Conservation (phyloP, 805 yeast species). For the Saccharomycodes ludwigii region DNA sequence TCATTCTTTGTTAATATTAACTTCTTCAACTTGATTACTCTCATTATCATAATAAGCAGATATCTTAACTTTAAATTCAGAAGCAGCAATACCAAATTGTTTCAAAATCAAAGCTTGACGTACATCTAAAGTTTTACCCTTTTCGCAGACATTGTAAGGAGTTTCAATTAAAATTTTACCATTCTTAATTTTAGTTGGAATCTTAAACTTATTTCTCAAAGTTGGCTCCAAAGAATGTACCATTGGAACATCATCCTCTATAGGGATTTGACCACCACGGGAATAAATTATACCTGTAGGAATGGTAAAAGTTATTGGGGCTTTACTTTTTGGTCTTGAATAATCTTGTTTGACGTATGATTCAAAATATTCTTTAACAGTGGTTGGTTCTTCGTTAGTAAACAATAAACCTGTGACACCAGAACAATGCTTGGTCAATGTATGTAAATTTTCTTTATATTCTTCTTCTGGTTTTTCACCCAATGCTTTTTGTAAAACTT, state of each 20-base stretch:
- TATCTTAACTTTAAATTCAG: conserved; percentile 75
- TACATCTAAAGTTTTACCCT: conserved; percentile 75
- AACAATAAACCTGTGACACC: conserved; percentile 85
- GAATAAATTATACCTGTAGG: conserved; percentile 91
- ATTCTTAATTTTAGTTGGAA: conserved; percentile 80
- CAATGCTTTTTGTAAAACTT: conserved; percentile 84
- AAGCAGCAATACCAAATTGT: conserved; percentile 90
- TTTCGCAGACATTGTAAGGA: conserved; percentile 67
- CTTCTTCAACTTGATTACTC: conserved; percentile 20
- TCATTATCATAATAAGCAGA: conserved; percentile 72
- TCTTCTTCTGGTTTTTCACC: conserved; percentile 85
- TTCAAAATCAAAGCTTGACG: conserved; percentile 85
- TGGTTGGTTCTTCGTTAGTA: conserved; percentile 78
- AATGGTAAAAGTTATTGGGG: conserved; percentile 73
- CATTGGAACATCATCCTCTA: conserved; percentile 92
- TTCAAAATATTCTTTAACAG: conserved; percentile 80
- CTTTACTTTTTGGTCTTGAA: conserved; percentile 76
- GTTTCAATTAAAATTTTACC: conserved; percentile 75
- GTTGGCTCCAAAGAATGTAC: conserved; percentile 93
- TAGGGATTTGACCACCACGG: conserved; percentile 85
- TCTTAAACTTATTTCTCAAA: conserved; percentile 73
- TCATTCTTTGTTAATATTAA: conserved; percentile 20
- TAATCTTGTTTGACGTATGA: conserved; percentile 71
- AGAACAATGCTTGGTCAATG: conserved; percentile 45
- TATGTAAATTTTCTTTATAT: conserved; percentile 70